These are phyloP conservation scores for Pseudonitzschia multistriata DNA, from an alignment of 108 stramenopile genomes.

Conservation along the genomic window DNA sequence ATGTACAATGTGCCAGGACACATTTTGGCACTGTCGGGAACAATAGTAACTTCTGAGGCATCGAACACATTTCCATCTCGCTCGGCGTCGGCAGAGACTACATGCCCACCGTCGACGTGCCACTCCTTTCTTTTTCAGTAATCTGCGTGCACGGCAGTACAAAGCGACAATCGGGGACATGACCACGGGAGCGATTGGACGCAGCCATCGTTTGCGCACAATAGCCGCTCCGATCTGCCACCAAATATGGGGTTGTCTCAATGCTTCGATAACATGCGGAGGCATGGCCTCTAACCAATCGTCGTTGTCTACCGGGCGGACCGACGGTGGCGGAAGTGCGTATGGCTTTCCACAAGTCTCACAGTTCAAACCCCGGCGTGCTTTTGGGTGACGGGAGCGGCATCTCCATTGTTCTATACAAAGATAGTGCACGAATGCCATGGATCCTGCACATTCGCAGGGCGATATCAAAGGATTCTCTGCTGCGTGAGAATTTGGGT, in stretches of 20 bases:
- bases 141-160: slow-evolving; percentile 77
- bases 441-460: slow-evolving; percentile 86
- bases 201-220: slow-evolving; percentile 68
- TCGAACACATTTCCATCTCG: slow-evolving; percentile 90
- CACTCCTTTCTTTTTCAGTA: slow-evolving; percentile 86
- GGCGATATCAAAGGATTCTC: slow-evolving; percentile 88
- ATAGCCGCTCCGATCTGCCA: slow-evolving; percentile 83
- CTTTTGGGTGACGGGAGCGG: slow-evolving; percentile 81
- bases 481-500: slow-evolving; percentile 41
- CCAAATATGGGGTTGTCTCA: slow-evolving; percentile 76
- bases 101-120: slow-evolving; percentile 88
- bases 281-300: slow-evolving; percentile 92
- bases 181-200: slow-evolving; percentile 77
- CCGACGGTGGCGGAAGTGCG: slow-evolving; percentile 81
- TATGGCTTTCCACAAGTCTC: slow-evolving; percentile 82
- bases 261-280: slow-evolving; percentile 83
- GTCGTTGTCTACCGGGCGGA: slow-evolving; percentile 63
- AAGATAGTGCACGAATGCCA: slow-evolving; percentile 91
- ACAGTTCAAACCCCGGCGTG: slow-evolving; percentile 71
- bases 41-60: slow-evolving; percentile 89
- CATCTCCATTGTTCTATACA: slow-evolving; percentile 91
- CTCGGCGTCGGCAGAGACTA: slow-evolving; percentile 81
- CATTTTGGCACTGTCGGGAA: slow-evolving; percentile 89
- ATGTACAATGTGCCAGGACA: slow-evolving; percentile 91
- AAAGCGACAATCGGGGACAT: slow-evolving; percentile 78